These are phyloP conservation scores for Beauveria sp. DNA, from an alignment of 2,329 filamentous ascomycete species.

Conservation along the genomic window DNA sequence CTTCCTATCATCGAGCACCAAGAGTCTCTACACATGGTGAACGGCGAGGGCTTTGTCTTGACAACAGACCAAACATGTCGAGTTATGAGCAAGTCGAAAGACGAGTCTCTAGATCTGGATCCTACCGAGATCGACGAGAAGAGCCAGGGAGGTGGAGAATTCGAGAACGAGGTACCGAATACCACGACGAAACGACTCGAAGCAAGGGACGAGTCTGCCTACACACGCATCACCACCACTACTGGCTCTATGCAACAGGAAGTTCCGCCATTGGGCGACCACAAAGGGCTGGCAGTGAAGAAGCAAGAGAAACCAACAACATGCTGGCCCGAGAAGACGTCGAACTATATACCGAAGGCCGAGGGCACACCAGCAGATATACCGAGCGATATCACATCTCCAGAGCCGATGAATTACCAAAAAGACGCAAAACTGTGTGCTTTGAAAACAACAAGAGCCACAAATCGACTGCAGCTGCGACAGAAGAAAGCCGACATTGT, in stretches of 20 bases:
- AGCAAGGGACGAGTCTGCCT: slow-evolving; percentile 33
- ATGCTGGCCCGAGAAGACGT: not conserved
- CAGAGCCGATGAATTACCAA: not conserved
- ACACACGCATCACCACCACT: slow-evolving; percentile 56
- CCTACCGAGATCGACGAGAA: not conserved
- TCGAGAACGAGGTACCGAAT: not conserved
- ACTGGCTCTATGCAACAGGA: slow-evolving; percentile 39
- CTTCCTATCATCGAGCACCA: not conserved
- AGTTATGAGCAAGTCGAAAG: not conserved
- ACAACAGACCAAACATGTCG: not conserved
- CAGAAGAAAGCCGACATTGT: not conserved
- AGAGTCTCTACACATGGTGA: not conserved
- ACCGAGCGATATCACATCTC: not conserved
- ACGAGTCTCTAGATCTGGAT: not conserved
- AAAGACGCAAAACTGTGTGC: not conserved
- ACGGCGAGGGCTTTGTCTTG: not conserved
- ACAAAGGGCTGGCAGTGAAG: not conserved
- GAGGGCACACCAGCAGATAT: not conserved
- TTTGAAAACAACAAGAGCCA: not conserved
- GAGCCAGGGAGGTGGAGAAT: slow-evolving; percentile 1
- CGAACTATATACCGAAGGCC: not conserved
- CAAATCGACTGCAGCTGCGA: not conserved
- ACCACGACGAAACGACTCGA: slow-evolving; percentile 15
- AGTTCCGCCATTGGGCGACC: not conserved
- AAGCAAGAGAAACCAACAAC: not conserved